These are phyloP conservation scores for Aspergillus sclerotioniger DNA, from an alignment of 495 filamentous ascomycete species.

Conservation along the genomic window DNA sequence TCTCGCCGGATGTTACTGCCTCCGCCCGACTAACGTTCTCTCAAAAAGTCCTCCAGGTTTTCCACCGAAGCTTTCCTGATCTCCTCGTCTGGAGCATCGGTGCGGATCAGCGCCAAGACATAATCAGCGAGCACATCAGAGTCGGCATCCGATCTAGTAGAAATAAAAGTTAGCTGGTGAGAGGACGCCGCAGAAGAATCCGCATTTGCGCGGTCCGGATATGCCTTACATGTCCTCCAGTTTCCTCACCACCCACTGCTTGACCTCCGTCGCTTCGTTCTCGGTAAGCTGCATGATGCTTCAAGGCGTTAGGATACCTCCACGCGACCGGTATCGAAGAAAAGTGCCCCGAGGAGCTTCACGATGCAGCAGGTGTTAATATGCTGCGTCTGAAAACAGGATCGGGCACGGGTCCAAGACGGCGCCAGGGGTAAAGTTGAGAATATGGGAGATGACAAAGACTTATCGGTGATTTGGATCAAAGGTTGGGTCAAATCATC, in stretches of 20 bases:
- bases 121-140: conserved; percentile 95
- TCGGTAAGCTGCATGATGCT: conserved; percentile 73
- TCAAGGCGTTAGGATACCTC: neutral
- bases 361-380: neutral
- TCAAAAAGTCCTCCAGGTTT: conserved; percentile 84
- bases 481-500: conserved; percentile 11
- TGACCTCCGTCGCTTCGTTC: conserved; percentile 68
- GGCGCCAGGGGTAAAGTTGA: neutral
- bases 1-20: neutral
- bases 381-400: conserved; percentile 3
- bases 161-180: neutral
- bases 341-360: neutral
- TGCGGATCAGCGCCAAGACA: conserved; percentile 81
- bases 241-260: conserved; percentile 86
- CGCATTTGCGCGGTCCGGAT: conserved; percentile 13
- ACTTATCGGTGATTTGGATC: neutral
- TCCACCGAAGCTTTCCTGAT: conserved; percentile 72
- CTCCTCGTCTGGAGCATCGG: conserved; percentile 71
- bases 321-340: neutral
- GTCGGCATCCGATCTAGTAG: conserved; percentile 81
- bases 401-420: neutral
- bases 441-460: neutral
- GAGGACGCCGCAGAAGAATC: neutral
- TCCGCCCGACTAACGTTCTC: conserved; percentile 59
- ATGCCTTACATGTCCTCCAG: conserved; percentile 80